These are phyloP conservation scores for Tricholoma bakamatsutake DNA, from an alignment of 768 basidiomycete genomes.

Conservation along the genomic window DNA sequence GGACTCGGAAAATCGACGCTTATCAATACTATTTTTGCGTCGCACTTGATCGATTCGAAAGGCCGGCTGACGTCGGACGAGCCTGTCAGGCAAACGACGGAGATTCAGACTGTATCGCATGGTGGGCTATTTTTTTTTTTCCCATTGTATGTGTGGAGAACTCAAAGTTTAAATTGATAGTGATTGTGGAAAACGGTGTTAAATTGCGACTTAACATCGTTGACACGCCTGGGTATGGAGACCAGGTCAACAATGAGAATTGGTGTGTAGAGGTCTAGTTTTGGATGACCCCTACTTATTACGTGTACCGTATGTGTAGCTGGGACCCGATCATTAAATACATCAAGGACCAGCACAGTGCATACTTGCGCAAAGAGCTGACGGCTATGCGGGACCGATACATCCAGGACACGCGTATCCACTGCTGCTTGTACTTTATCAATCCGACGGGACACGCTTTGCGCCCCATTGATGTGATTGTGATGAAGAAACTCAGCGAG, in stretches of 20 bases:
- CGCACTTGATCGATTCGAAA: constrained; percentile 97
- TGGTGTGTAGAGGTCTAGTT: constrained; percentile 50
- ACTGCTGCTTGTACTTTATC: constrained; percentile 98
- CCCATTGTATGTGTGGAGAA: constrained; percentile 2
- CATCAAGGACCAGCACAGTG: constrained; percentile 99
- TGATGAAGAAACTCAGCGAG: constrained; percentile 98
- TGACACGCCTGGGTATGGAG: constrained; percentile 97
- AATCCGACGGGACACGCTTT: constrained; percentile 97
- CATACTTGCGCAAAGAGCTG: constrained; percentile 97
- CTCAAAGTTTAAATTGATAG: constrained; percentile 33
- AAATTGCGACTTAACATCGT: constrained; percentile 94
- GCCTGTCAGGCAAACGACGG: constrained; percentile 91
- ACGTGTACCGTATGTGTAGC: constrained; percentile 33
- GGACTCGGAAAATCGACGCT: constrained; percentile 98
- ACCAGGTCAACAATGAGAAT: constrained; percentile 98
- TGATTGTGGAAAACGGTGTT: constrained; percentile 95
- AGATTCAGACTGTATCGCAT: constrained; percentile 93
- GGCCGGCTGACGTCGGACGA: constrained; percentile 86
- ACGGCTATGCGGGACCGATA: constrained; percentile 98
- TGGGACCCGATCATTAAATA: constrained; percentile 99
- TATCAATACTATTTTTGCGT: constrained; percentile 98
- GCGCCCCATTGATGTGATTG: constrained; percentile 94
- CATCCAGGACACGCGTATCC: constrained; percentile 97
- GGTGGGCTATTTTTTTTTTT: constrained; percentile 43
- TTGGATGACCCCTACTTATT: not conserved